Percentiles rank a stretch among this genome's conserved stretches.
Evolutionary conservation across 2,329 filamentous ascomycete genomes (phyloP).

Genomic region (Ophidiomyces ophidiicola): DNA sequence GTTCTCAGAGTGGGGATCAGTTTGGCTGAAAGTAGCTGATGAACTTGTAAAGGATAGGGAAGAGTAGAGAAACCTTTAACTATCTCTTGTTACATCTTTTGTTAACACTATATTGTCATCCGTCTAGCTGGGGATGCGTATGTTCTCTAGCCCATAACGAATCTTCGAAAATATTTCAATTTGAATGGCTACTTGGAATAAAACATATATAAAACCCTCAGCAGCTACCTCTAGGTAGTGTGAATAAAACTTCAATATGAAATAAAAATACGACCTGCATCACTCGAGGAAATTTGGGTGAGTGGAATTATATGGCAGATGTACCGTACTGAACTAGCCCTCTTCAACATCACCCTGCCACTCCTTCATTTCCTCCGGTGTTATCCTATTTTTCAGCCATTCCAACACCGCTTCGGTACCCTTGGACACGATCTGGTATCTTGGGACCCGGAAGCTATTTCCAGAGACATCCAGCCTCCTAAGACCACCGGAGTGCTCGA

Average conservation of each 20-base stretch:
- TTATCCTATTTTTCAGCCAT: slow-evolving; percentile 68
- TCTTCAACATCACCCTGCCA: slow-evolving; percentile 23
- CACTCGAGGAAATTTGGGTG: no score
- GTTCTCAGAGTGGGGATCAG: slow-evolving; percentile 63
- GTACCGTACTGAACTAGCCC: neutral
- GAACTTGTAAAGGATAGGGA: slow-evolving; percentile 26
- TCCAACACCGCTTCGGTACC: slow-evolving; percentile 74
- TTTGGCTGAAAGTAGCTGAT: slow-evolving; percentile 39
- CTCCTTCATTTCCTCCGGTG: slow-evolving; percentile 35
- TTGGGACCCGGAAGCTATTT: slow-evolving; percentile 78
- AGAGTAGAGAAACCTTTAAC: neutral
- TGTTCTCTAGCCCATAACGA: no score
- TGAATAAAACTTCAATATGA: no score
- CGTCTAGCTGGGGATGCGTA: no score
- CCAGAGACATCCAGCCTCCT: slow-evolving; percentile 65
- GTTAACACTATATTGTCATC: no score
- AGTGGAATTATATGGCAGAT: no score
- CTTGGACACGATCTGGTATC: slow-evolving; percentile 69
- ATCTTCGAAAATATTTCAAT: no score
- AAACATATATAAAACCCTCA: no score
- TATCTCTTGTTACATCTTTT: neutral
- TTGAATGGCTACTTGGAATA: no score
- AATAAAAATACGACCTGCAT: no score
- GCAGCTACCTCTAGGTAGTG: no score
- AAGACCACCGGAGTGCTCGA: slow-evolving; percentile 42